Conservation (phyloP, 768 basidiomycete species). For the Mycena albidolilacea region DNA sequence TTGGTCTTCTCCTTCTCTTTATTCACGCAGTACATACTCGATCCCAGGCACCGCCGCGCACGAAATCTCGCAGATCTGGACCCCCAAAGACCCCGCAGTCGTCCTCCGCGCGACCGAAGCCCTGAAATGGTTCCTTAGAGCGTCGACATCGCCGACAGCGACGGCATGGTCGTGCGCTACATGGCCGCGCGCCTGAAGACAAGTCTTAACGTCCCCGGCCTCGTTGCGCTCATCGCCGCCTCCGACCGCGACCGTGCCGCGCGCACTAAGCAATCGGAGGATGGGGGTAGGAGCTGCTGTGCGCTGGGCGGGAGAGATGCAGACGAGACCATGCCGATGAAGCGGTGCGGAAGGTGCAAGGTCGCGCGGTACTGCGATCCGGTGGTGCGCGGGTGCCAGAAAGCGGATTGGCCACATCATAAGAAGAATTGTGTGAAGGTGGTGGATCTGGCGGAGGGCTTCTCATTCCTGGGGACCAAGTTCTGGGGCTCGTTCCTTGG, state of each 20-base stretch:
- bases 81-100: conserved; percentile 35
- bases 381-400: conserved; percentile 49
- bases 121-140: conserved; percentile 57
- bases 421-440: conserved; percentile 48
- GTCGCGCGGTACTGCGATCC: conserved; percentile 53
- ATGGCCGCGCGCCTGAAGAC: conserved; percentile 34
- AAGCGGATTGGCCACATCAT: conserved; percentile 25
- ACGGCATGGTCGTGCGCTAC: conserved; percentile 50
- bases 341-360: conserved; percentile 54
- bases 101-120: conserved; percentile 46
- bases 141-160: conserved; percentile 56
- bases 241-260: conserved; percentile 44
- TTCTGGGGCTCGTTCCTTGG: background rate
- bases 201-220: conserved; percentile 20
- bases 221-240: conserved; percentile 43
- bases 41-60: conserved; percentile 46
- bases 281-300: conserved; percentile 47
- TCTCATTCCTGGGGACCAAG: conserved; percentile 17
- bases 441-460: background rate
- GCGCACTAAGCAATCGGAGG: conserved; percentile 40
- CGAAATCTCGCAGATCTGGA: conserved; percentile 54
- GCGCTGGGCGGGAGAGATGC: conserved; percentile 51
- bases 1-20: too few relatives aligned
- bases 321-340: conserved; percentile 40
- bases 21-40: too few relatives aligned